Base-by-base conservation (phyloP, 495 filamentous ascomycete genomes). In the Aspergillus carlsbadensis region DNA sequence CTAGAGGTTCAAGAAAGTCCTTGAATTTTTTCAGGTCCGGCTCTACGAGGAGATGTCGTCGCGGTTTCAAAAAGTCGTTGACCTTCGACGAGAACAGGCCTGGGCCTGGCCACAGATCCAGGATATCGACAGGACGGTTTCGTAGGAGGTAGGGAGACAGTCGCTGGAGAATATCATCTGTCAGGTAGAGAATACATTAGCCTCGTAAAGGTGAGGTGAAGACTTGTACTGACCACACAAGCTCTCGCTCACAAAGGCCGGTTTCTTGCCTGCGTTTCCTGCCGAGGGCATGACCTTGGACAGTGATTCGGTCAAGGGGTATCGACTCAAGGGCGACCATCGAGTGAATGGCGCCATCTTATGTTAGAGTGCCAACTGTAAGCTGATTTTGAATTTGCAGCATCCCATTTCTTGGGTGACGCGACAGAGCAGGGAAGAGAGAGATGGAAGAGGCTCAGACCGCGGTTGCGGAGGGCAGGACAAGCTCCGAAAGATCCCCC, bases 41-140 rank as follows among this genome's bases (percentile, higher is more conserved):
- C 58, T 96, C 91, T 55, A 96, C 67, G 46, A 98, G 73, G 29
- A 96, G 70, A 76, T 98, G 93, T 0, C 80, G 84, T 43, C 87
- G 83, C 15, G 93, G 93, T 60, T 87, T 70, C 31, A 98, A 72
- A 35, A 77, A 72, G 1, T 91, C 79, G 63, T 95, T 84, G 5
- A 97, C 63, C 61, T 87, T 89, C 5, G 76, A 72, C 8, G 92
- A 96, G 77, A 84, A 89, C 7, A 93, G 31, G 13, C 90, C 90
- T 18, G 66, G 61, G 21, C 89, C 90, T 1, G 93, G 93, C 73
- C 89, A 88, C 36, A 96, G 72, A 64, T 98, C 93, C 59, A 98
- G 74, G 49, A 98, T 79, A 58, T 92, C 90, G 62, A 91, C 84
- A 47, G 87, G 86, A 13, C 71, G 65, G 64, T 91, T 83, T 47